Percentiles rank a stretch among this genome's conserved stretches.
Evolutionary conservation across 192 early-diverging fungal species (phyloP).

Genomic region (Lunasporangiospora selenospora): DNA sequence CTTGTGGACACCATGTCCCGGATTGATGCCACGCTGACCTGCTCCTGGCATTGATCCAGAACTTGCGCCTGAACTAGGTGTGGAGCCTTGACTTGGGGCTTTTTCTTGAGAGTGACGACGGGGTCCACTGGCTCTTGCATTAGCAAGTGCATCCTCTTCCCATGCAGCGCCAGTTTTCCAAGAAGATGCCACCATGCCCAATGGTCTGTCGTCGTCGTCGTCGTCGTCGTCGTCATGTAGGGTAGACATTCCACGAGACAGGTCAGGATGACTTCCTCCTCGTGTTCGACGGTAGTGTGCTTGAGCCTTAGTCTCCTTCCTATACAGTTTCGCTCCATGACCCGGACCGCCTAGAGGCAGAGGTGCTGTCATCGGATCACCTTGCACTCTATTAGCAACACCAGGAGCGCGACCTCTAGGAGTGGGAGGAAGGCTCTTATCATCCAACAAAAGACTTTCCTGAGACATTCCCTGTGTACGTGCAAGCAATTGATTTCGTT

Average conservation of each 20-base stretch:
- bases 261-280: too few relatives aligned
- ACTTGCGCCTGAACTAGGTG: not conserved
- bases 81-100: too few relatives aligned
- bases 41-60: not conserved
- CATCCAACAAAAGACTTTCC: constrained; percentile 2
- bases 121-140: not conserved
- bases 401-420: too few relatives aligned
- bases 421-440: constrained; percentile 33
- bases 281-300: too few relatives aligned
- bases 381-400: too few relatives aligned
- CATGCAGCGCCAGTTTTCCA: not conserved
- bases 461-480: constrained; percentile 12
- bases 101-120: not conserved
- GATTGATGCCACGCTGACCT: too few relatives aligned
- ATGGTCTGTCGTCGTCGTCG: constrained; percentile 10
- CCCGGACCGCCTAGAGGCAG: not conserved
- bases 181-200: constrained; percentile 12
- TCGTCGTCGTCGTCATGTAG: not conserved
- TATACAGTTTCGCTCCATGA: too few relatives aligned
- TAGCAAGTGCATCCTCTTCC: not conserved
- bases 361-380: not conserved
- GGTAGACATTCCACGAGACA: not conserved
- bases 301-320: too few relatives aligned
- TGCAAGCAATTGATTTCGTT: not conserved
- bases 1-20: too few relatives aligned